Evolutionary conservation across 140 eudicot genomes (phyloP), one percentile per base, ranked within the genome.

Genomic region (Ambrosia hybrid): DNA sequence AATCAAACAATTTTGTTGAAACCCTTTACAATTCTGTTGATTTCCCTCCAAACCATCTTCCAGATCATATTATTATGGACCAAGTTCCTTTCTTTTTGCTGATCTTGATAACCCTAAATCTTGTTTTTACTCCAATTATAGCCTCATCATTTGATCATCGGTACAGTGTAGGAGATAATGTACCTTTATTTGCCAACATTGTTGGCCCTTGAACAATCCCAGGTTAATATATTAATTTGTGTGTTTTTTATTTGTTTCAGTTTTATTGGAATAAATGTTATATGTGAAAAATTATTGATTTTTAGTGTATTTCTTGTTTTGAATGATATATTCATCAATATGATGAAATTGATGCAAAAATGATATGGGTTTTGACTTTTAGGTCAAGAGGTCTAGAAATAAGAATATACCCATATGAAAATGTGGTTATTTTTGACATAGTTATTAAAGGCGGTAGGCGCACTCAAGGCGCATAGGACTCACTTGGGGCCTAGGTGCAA

Each of bases 161-260:
- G 13, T 87, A 90, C 90, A 90, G 80, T 81, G 91, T 81, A 76
- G 95, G 90, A 57, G 92, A 87, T 51, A 70, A 30, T 56, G 90
- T 87, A 7, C 92, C 95, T n/a, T 71, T 87, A 17, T 87, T 76
- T 59, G 89, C 78, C 64, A 90, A 83, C 82, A 85, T 85, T 56
- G 69, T 87, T 52, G 95, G 96, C 30, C 95, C 96, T 82, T 90
- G 43, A 75, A 87, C 82, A 90, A 90, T 83, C 96, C 96, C 80
- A 90, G 95, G 96, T 85, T 70, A 46, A 21, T 21, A 21, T 21
- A 21, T 21, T 21, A 21, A 21, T 21, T 21, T 36, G 8, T 73
- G 37, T 48, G 16, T 72, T 51, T 52, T 1, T 16, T 0, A 3
- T 30, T 45, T 53, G 11, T 26, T 41, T 48, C 41, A 52, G 7